phyloP scores from a whole-genome alignment of 2,329 filamentous ascomycete genomes.

The Colletotrichum filicis region DNA sequence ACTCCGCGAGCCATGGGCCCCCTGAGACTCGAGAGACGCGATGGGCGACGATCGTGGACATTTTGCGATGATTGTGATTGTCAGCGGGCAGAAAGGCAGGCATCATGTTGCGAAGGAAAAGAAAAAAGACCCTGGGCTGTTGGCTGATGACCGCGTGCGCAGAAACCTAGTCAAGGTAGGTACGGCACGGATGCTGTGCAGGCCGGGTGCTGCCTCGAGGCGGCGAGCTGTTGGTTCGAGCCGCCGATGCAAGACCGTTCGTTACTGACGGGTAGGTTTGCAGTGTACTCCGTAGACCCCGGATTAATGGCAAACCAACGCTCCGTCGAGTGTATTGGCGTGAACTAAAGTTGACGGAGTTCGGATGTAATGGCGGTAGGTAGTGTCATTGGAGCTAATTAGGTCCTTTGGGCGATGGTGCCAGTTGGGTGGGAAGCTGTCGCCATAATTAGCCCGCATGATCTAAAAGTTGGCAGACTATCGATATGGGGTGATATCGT shows the following conservation, averaged over 20 bases:
- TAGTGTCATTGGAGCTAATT: conserved; percentile 14
- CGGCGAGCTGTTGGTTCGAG: conserved; percentile 4
- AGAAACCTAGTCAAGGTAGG: neutral
- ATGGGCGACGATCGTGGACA: conserved; percentile 22
- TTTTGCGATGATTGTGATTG: neutral
- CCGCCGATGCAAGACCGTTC: conserved; percentile 15
- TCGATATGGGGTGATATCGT: conserved; percentile 1
- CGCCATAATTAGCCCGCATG: conserved; percentile 28
- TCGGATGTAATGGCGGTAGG: neutral
- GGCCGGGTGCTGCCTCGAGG: conserved; percentile 2
- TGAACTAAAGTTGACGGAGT: neutral
- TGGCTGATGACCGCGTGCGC: neutral
- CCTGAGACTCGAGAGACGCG: neutral
- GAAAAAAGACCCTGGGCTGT: conserved; percentile 4
- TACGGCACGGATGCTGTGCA: conserved; percentile 11
- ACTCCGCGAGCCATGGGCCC: conserved; percentile 14
- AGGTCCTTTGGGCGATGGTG: neutral
- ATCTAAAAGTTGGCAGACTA: conserved; percentile 3
- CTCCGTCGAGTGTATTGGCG: neutral
- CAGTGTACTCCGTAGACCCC: neutral
- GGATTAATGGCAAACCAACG: conserved; percentile 10
- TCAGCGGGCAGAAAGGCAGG: conserved; percentile 8
- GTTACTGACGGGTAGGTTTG: conserved; percentile 38
- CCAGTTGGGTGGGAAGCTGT: neutral
- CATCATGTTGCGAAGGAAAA: conserved; percentile 12